Base-by-base conservation (phyloP, 2,329 filamentous ascomycete species). In the Beauveria australis region DNA sequence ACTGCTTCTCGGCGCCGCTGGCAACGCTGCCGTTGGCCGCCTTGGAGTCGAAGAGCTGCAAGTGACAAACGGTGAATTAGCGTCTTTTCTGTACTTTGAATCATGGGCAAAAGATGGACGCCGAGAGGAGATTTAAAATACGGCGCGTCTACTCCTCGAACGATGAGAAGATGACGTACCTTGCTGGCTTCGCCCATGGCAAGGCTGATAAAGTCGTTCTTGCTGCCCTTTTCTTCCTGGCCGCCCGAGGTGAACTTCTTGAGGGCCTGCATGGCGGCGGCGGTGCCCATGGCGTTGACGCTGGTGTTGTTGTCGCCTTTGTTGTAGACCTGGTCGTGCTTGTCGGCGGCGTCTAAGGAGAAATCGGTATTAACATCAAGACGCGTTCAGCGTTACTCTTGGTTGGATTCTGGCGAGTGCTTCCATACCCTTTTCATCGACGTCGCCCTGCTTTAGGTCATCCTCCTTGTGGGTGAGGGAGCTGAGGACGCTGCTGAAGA, bases 101-200 rank as follows among this genome's bases (percentile, higher is more conserved):
- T 55, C 5, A 0, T 12, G 24, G 40, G 24, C 37, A 16, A 33
- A 33, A 33, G 7, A 30, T 30, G 28, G 52, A 18, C 18, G 24
- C 14, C 18, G n/a, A 41, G 14, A 14, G 18, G 10, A 6, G 18
- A n/a, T 6, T 26, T 1, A n/a, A 28, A 14, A 33, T 10, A 33
- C 30, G 30, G 30, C 12, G 10, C 9, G 5, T 33, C 30, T 33
- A 33, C 30, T 9, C 3, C 8, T 30, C 12, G 30, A 9, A 9
- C 30, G 10, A 33, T 5, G 30, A 14, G 4, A 14, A 33, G 5
- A 14, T 37, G 26, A 16, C 46, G 59, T 64, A 92, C 78, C 80
- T 92, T 92, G 69, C 87, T 87, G 40, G 91, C 92, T 78, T 97
- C 89, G 9, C 82, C 85, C 90, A 97, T 92, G 48, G 92, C 92